Evolutionary conservation across 2,329 filamentous ascomycete genomes (phyloP).

Genomic region (Arthrinium phaeospermum): DNA sequence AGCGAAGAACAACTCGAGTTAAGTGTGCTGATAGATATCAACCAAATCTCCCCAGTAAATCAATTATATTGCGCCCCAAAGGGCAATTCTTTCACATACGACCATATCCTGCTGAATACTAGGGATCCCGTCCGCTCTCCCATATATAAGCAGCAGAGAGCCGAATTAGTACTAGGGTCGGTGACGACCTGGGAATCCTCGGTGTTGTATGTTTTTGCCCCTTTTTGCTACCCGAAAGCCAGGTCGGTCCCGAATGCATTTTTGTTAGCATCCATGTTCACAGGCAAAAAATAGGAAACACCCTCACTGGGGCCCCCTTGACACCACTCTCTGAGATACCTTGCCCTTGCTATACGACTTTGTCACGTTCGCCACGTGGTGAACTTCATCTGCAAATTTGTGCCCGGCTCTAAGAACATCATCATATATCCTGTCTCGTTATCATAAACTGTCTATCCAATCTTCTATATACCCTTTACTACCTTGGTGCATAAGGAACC

Average conservation of each 20-base stretch:
- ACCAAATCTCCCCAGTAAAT: no score
- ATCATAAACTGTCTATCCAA: background rate
- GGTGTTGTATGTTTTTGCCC: constrained; percentile 9
- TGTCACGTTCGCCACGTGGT: no score
- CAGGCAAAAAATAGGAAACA: background rate
- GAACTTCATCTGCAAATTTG: no score
- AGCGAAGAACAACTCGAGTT: no score
- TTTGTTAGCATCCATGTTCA: background rate
- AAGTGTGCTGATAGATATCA: no score
- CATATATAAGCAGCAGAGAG: constrained; percentile 9
- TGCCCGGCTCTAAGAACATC: no score
- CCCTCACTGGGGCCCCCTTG: background rate
- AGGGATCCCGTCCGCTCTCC: constrained; percentile 14
- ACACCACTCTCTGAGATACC: background rate
- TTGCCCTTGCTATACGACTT: no score
- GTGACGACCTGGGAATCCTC: constrained; percentile 16
- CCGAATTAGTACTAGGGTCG: constrained; percentile 17
- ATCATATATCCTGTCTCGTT: no score
- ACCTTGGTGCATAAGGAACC: background rate
- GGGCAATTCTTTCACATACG: background rate
- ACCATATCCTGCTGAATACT: constrained; percentile 11
- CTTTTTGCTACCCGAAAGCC: background rate
- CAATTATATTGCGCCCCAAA: background rate
- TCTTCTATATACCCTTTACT: background rate
- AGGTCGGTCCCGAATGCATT: background rate